Evolutionary conservation across 495 filamentous ascomycete genomes (phyloP).

Genomic region (Daldinia grandis): DNA sequence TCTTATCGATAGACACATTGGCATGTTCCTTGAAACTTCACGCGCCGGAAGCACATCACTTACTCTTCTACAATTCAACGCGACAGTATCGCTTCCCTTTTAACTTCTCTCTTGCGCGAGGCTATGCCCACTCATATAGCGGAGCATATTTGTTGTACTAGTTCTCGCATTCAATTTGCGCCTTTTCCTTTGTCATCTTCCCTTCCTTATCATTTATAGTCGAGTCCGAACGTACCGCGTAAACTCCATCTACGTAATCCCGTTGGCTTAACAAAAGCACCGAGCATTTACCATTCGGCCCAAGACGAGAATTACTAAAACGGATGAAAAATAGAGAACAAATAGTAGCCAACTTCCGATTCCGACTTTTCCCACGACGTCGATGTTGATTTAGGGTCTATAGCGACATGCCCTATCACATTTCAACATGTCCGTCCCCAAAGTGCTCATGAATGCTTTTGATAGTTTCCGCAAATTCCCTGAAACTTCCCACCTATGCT

Average conservation of each 20-base stretch:
- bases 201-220: not conserved
- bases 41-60: constrained; percentile 11
- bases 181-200: not conserved
- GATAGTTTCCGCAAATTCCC: constrained; percentile 54
- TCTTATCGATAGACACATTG: constrained; percentile 24
- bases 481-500: constrained; percentile 49
- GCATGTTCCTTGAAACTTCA: constrained; percentile 21
- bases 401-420: constrained; percentile 21
- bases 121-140: not conserved
- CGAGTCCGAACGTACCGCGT: not conserved
- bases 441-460: constrained; percentile 37
- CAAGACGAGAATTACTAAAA: not conserved
- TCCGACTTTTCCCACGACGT: not conserved
- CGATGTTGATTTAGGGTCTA: not conserved
- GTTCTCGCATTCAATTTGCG: not conserved
- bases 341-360: not conserved
- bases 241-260: not conserved
- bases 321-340: not conserved
- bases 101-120: not conserved
- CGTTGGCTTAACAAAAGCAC: not conserved
- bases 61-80: constrained; percentile 1
- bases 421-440: constrained; percentile 21
- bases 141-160: not conserved
- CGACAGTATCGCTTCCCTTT: not conserved
- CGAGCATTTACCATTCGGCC: not conserved